Evolutionary conservation across 192 early-diverging fungal species (phyloP), one percentile per base, ranked within the genome.

Genomic region (Jimgerdemannia lactiflua): DNA sequence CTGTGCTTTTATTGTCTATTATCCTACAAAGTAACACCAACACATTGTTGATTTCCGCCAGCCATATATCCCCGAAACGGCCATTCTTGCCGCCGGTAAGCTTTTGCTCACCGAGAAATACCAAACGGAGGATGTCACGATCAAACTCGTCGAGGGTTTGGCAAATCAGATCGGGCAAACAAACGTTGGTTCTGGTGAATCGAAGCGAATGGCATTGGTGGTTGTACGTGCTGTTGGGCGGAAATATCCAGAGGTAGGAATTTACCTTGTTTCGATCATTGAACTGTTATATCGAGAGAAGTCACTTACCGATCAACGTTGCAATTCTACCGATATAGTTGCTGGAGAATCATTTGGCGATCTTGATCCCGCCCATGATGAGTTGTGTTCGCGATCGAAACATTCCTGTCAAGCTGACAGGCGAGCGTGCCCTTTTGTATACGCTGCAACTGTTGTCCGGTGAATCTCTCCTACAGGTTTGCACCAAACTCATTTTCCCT

Each of bases 401-500:
- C 19, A 88, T 94, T 59, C 90, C 94, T 6, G 87, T 97, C 70
- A 98, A 97, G 79, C 76, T 95, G 65, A 93, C 95, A 4, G 91
- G 94, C 1, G 96, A 98, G 80, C 86, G 93, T 18, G 87, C 94
- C 4, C 78, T 97, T 74, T 72, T 96, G 40, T 89, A 94, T 70
- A 70, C 90, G 14, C 74, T 98, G 43, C 84, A 92, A 20, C 75
- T 97, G 71, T 85, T 86, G 3, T 82, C 89, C 41, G 86, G 82
- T 10, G 85, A 84, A 43, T 67, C 66, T 4, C 78, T 82, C 4
- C 72, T 85, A 65, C 73, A 87, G 68, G 80, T 79, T 43, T 63
- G 73, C 42, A 2, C 39, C 19, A 59, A 42, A 29, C 14, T 43
- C 39, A 40, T 42, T 4, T 6, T 20, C 7, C 29, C 29, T 29